phyloP scores from a whole-genome alignment of 139 green algal species.

The Picochlorum sp. region DNA sequence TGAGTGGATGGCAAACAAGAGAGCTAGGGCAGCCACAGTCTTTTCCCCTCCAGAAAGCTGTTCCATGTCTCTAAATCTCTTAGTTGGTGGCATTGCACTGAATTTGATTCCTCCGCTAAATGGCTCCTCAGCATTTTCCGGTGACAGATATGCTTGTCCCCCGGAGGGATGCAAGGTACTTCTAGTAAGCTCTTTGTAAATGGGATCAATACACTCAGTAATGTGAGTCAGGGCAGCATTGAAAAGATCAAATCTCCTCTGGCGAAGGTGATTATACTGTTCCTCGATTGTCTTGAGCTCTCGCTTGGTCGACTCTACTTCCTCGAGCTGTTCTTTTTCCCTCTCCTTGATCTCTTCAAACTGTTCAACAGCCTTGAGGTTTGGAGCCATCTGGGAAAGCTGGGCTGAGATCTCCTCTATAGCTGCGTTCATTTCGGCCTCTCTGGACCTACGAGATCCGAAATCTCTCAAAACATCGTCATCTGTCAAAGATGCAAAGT shows the following conservation, averaged over 20 bases:
- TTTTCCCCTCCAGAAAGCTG: conserved; percentile 80
- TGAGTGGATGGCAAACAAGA: conserved; percentile 95
- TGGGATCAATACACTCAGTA: conserved; percentile 60
- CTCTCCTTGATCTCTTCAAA: conserved; percentile 70
- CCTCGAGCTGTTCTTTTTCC: conserved; percentile 60
- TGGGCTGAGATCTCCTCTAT: conserved; percentile 33
- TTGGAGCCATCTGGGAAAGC: conserved; percentile 54
- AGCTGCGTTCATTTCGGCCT: conserved; percentile 8
- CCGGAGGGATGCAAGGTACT: conserved; percentile 58
- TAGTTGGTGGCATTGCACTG: conserved; percentile 90
- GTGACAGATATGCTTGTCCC: conserved; percentile 71
- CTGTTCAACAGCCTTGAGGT: conserved; percentile 89
- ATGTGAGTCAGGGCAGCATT: conserved; percentile 80
- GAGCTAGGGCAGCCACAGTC: conserved; percentile 89
- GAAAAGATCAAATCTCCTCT: conserved; percentile 65
- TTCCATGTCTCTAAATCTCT: conserved; percentile 97
- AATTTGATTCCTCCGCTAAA: conserved; percentile 86
- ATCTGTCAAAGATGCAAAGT: conserved; percentile 8
- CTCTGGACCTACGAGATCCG: conserved; percentile 19
- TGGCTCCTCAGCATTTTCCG: conserved; percentile 77
- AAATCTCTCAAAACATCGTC: conserved; percentile 11
- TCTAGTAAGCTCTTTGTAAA: conserved; percentile 89
- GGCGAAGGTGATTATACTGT: conserved; percentile 59
- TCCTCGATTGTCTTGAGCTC: conserved; percentile 27
- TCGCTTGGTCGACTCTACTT: conserved; percentile 52